Percentiles rank a stretch among this genome's conserved stretches.
These are phyloP conservation scores for Madurella fahalii DNA, from an alignment of 2,329 filamentous ascomycete genomes.

Conservation along the genomic window DNA sequence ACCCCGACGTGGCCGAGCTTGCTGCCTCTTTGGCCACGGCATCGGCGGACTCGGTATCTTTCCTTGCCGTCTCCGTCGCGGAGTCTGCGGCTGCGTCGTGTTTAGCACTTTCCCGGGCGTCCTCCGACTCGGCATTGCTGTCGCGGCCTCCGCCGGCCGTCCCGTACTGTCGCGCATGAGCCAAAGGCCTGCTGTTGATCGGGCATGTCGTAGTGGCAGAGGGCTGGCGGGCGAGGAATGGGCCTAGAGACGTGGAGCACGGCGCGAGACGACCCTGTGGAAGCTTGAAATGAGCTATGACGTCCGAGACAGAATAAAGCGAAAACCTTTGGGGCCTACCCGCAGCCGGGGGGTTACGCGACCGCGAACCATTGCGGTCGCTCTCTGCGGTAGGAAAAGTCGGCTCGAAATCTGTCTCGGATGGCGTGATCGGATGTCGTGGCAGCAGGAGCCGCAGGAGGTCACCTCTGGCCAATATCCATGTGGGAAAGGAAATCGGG, in stretches of 20 bases:
- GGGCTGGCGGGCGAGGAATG: background rate
- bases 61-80: slow-evolving; percentile 17
- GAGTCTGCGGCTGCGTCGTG: slow-evolving; percentile 23
- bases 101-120: slow-evolving; percentile 18
- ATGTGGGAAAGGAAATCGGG: slow-evolving; percentile 12
- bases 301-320: slow-evolving; percentile 7
- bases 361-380: slow-evolving; percentile 21
- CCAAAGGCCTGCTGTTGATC: background rate
- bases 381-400: background rate
- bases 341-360: slow-evolving; percentile 20
- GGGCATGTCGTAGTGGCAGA: background rate
- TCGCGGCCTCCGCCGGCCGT: slow-evolving; percentile 10
- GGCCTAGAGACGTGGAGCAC: slow-evolving; percentile 7
- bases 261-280: slow-evolving; percentile 19
- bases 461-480: slow-evolving; percentile 22
- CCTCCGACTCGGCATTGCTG: slow-evolving; percentile 6
- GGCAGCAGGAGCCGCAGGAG: slow-evolving; percentile 19
- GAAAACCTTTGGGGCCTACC: slow-evolving; percentile 18
- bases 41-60: slow-evolving; percentile 22
- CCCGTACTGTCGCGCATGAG: slow-evolving; percentile 14
- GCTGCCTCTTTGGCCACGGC: slow-evolving; percentile 25
- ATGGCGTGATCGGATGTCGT: background rate
- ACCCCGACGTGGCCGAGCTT: slow-evolving; percentile 24
- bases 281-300: slow-evolving; percentile 20
- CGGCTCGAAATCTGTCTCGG: background rate